Evolutionary conservation across 768 basidiomycete species (phyloP).

Genomic region (Crassisporium funariophilum): DNA sequence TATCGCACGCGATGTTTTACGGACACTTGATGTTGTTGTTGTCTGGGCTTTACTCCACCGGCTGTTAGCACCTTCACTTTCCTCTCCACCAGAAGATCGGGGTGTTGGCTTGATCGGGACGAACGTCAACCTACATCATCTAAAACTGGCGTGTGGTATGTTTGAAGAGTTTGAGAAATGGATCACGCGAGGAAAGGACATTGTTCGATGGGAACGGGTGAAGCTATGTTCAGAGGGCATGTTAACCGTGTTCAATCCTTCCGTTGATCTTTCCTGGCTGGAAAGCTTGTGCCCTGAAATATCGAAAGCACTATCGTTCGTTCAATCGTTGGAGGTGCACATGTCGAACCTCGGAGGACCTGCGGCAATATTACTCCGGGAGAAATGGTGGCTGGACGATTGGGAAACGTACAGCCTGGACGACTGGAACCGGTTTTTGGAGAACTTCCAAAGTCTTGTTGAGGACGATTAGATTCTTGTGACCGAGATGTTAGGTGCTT

Average conservation of each 20-base stretch:
- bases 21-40: constrained; percentile 29
- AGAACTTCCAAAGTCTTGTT: constrained; percentile 11
- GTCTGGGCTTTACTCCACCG: constrained; percentile 31
- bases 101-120: constrained; percentile 2
- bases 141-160: constrained; percentile 25
- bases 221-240: constrained; percentile 33
- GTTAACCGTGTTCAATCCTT: constrained; percentile 28
- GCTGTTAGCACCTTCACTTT: constrained; percentile 22
- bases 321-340: constrained; percentile 16
- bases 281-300: constrained; percentile 21
- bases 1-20: constrained; percentile 21
- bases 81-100: constrained; percentile 8
- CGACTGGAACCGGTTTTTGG: constrained; percentile 23
- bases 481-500: no score
- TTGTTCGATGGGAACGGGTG: constrained; percentile 28
- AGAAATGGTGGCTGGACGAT: constrained; percentile 28
- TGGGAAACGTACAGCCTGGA: constrained; percentile 25
- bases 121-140: constrained; percentile 17
- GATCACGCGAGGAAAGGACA: constrained; percentile 22
- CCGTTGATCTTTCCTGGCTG: constrained; percentile 17
- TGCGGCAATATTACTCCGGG: constrained; percentile 16
- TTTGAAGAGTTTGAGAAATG: constrained; percentile 29
- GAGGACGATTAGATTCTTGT: no score
- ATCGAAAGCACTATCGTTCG: constrained; percentile 18
- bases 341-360: constrained; percentile 21